Evolutionary conservation across 2,329 filamentous ascomycete species (phyloP), one percentile per base, ranked within the genome.

Genomic region (Raffaelea ambrosiae): DNA sequence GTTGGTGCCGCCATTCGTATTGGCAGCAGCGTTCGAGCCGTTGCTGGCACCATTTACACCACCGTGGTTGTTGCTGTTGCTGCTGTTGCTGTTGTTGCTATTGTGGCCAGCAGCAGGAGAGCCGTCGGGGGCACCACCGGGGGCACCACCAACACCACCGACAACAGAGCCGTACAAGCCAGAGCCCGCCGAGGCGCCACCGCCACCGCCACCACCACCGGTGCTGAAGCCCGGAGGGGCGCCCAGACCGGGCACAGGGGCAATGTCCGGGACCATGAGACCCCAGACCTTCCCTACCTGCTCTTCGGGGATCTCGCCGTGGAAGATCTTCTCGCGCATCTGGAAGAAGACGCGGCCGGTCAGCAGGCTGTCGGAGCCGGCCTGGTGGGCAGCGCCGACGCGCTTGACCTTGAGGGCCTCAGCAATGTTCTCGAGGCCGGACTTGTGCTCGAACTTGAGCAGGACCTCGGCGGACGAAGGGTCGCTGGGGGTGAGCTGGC

Each of bases 321-420:
- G 84, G 67, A 95, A 97, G 54, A 97, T 87, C 61, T 87, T 83
- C 61, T 89, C 84, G 51, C 84, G 81, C 73, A 97, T 85, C 59
- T 89, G 86, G 78, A 95, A 98, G 68, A 96, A 98, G 26, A 96
- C 88, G 58, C 86, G 84, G 43, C 93, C 93, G 0, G 93, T 98
- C 26, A 98, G 78, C 58, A 96, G 79, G 19, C 89, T 91, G 65
- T 98, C 93, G 1, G 88, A 95, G 23, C 91, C 93, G 36, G 90
- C 93, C 62, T 95, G 90, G 64, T 98, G 93, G 45, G 88, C 86
- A 31, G 83, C 80, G 11, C 93, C 93, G 29, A 94, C 75, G 43
- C 93, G 82, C 68, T 93, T 89, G 49, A 96, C 85, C 59, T 89
- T 91, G 52, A 98, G 79, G 51, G 90, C 87, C 54, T 97, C 91